phyloP scores from a whole-genome alignment of 441 rosid species.

The Sinapis alba region DNA sequence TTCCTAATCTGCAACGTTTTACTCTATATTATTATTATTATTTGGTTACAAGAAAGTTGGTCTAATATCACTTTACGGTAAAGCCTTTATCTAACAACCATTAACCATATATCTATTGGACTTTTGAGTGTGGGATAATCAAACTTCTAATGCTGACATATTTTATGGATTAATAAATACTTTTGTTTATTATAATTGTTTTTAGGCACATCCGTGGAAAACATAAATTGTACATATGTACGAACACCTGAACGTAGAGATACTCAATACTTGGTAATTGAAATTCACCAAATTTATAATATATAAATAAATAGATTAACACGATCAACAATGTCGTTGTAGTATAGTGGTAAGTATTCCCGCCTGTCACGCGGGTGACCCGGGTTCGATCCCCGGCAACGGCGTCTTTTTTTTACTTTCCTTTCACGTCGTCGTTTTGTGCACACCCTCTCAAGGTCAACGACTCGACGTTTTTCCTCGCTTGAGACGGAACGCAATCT shows the following conservation, averaged over 20 bases:
- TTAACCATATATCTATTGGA: background rate
- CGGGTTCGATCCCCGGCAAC: constrained; percentile 66
- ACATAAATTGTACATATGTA: background rate
- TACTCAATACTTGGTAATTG: background rate
- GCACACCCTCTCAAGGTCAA: background rate
- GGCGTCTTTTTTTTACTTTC: constrained; percentile 30
- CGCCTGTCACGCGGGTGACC: constrained; percentile 62
- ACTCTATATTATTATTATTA: background rate
- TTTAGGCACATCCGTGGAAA: background rate
- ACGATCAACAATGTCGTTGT: constrained; percentile 47
- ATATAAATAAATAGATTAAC: no score
- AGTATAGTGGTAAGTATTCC: constrained; percentile 94
- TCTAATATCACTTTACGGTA: background rate
- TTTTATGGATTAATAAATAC: background rate
- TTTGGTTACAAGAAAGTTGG: background rate
- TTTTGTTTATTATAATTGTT: background rate
- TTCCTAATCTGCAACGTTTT: constrained; percentile 13
- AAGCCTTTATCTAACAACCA: background rate
- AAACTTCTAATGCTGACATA: background rate
- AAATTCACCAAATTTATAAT: no score
- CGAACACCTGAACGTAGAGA: background rate
- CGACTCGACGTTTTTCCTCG: constrained; percentile 1
- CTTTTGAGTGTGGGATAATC: background rate
- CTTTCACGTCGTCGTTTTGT: background rate
- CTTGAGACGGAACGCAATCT: constrained; percentile 11